Base-by-base conservation (phyloP, 108 stramenopile genomes). In the Schizochytrium sp. region DNA sequence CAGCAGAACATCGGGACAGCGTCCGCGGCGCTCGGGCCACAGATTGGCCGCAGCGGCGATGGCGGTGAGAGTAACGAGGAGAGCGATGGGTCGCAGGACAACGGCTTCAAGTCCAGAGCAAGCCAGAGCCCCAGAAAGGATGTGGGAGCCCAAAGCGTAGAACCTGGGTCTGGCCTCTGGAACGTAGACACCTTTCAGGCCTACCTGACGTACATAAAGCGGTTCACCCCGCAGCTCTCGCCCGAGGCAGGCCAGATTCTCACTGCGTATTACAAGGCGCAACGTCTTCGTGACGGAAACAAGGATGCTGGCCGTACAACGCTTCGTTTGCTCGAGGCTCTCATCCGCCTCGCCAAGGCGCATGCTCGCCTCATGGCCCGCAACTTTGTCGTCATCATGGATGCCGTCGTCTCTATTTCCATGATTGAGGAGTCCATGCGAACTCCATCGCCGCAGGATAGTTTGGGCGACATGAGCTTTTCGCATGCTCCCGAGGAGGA, bases 281-380 rank as follows among this genome's bases (percentile, higher is more conserved):
- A 91, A 45, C 58, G 91, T 6, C 43, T 47, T 47, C 6, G 57
- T 5, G 8, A 48, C 5, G 8, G 10, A 18, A 69, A 41, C 63
- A 41, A 4, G 47, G 71, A 44, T 60, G 93, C 55, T 93, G 94
- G 72, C 93, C 95, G n/a, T 72, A 95, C 90, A 41, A 98, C 98
- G 25, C 96, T 99, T 43, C 94, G 98, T 10, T 96, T 98, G 89
- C 92, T 99, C 47, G 97, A 99, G 88, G 95, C 95, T 12, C 93
- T 98, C 89, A 96, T 98, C 90, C 96, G 98, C 5, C 72, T 99
- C 44, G 93, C 97, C 5, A 96, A 99, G 93, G 97, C 98, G 25
- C 98, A 99, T 89, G 98, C 98, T 12, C 92, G 97, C 44, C 92
- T 99, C 89, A 96, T 97, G 96, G 95, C 94, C 92, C 95, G 98